Evolutionary conservation across 805 yeast species (phyloP).

Genomic region (Citeromyces matritensis): DNA sequence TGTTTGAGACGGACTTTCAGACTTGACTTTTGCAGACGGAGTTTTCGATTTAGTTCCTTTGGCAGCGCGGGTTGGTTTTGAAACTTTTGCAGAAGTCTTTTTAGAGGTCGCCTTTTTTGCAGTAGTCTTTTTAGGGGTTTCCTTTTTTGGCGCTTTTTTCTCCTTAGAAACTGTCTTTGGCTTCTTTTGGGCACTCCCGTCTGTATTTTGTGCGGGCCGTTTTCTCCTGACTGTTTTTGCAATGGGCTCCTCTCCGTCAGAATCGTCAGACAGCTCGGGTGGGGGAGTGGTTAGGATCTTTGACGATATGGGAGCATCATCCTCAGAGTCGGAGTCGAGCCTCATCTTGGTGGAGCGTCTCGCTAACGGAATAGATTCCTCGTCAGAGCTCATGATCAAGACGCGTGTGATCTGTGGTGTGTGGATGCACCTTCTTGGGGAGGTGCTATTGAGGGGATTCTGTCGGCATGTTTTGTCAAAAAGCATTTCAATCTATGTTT

Average conservation of each 20-base stretch:
- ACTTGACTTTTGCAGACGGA: conserved; percentile 6
- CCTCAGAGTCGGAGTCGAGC: background rate
- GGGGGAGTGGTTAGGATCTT: conserved; percentile 1
- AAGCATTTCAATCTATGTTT: too few relatives aligned
- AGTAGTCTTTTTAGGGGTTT: background rate
- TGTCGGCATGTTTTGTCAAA: too few relatives aligned
- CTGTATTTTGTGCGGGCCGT: too few relatives aligned
- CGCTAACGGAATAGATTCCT: background rate
- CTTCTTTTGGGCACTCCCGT: too few relatives aligned
- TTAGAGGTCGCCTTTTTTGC: conserved; percentile 1
- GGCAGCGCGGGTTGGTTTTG: conserved; percentile 4
- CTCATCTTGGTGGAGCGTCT: too few relatives aligned
- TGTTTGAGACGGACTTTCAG: conserved; percentile 7
- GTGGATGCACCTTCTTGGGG: too few relatives aligned
- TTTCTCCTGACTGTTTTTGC: too few relatives aligned
- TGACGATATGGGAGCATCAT: background rate
- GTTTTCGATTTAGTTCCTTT: conserved; percentile 3
- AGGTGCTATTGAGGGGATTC: too few relatives aligned
- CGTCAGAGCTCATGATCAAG: too few relatives aligned
- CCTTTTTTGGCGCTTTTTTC: conserved; percentile 2
- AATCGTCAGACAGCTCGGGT: background rate
- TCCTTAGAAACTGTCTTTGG: background rate
- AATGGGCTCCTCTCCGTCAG: conserved; percentile 1
- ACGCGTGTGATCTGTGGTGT: too few relatives aligned
- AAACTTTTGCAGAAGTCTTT: background rate